Evolutionary conservation across 106 monocot genomes (phyloP).

Genomic region (Chionographis japonica): DNA sequence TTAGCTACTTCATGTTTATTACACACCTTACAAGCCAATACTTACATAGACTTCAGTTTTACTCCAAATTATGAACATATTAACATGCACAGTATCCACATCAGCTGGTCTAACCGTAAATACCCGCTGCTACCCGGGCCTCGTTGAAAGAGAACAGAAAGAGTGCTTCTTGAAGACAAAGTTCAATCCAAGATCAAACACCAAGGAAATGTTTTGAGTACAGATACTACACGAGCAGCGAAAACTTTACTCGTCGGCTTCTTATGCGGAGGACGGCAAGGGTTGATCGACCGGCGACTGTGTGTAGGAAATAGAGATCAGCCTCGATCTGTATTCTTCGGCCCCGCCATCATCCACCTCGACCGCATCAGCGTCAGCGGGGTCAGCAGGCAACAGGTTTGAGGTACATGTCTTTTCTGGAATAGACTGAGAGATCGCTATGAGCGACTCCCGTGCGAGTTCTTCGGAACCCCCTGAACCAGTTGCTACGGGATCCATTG

Average conservation of each 20-base stretch:
- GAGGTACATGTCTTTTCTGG: background rate
- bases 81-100: too few relatives aligned
- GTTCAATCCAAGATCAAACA: too few relatives aligned
- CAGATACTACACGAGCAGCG: too few relatives aligned
- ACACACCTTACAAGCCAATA: too few relatives aligned
- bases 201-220: too few relatives aligned
- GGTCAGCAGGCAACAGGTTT: background rate
- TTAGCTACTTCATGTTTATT: too few relatives aligned
- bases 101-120: too few relatives aligned
- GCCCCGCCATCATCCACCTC: background rate
- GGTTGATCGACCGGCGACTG: conserved; percentile 8
- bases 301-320: conserved; percentile 10
- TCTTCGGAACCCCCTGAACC: conserved; percentile 2
- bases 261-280: background rate
- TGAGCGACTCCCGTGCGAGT: conserved; percentile 13
- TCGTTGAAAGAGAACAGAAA: too few relatives aligned
- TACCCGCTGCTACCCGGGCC: too few relatives aligned
- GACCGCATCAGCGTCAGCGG: background rate
- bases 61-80: too few relatives aligned
- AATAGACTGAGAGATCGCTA: conserved; percentile 12
- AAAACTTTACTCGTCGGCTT: background rate
- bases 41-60: too few relatives aligned
- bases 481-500: conserved; percentile 3
- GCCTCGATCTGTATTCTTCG: conserved; percentile 8
- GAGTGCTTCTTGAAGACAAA: too few relatives aligned